These are phyloP conservation scores for Neofusicoccum sp. DNA, from an alignment of 2,329 filamentous ascomycete genomes.

Conservation along the genomic window DNA sequence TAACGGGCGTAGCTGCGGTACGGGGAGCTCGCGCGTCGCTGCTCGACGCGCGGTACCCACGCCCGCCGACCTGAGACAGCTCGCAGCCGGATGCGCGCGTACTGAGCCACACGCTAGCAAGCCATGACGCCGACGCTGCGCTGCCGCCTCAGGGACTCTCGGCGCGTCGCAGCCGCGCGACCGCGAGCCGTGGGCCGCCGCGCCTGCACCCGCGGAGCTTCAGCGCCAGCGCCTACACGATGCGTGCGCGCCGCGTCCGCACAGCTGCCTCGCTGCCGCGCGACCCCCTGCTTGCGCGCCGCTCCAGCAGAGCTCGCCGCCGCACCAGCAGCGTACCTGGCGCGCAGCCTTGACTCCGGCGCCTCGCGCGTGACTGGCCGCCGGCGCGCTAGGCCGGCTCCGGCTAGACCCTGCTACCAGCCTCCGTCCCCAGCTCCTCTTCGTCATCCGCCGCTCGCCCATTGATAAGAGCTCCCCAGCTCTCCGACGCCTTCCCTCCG, in stretches of 20 bases:
- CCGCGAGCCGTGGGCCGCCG: background rate
- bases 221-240: background rate
- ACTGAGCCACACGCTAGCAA: slow-evolving; percentile 11
- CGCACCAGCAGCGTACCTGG: slow-evolving; percentile 6
- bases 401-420: background rate
- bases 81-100: background rate
- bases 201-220: background rate
- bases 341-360: slow-evolving; percentile 13
- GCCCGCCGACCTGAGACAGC: slow-evolving; percentile 5
- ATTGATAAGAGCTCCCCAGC: slow-evolving; percentile 18
- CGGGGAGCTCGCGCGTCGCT: slow-evolving; percentile 1
- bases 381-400: background rate
- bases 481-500: slow-evolving; percentile 26
- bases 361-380: slow-evolving; percentile 1
- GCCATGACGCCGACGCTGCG: slow-evolving; percentile 14
- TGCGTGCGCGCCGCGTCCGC: background rate
- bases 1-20: background rate
- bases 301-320: slow-evolving; percentile 5
- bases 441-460: slow-evolving; percentile 13
- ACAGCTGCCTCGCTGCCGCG: background rate
- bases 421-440: slow-evolving; percentile 13
- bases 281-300: background rate
- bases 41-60: background rate
- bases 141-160: slow-evolving; percentile 11
- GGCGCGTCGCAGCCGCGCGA: slow-evolving; percentile 5